Evolutionary conservation across 495 filamentous ascomycete genomes (phyloP).

Genomic region (Hypoxylon perforatum): DNA sequence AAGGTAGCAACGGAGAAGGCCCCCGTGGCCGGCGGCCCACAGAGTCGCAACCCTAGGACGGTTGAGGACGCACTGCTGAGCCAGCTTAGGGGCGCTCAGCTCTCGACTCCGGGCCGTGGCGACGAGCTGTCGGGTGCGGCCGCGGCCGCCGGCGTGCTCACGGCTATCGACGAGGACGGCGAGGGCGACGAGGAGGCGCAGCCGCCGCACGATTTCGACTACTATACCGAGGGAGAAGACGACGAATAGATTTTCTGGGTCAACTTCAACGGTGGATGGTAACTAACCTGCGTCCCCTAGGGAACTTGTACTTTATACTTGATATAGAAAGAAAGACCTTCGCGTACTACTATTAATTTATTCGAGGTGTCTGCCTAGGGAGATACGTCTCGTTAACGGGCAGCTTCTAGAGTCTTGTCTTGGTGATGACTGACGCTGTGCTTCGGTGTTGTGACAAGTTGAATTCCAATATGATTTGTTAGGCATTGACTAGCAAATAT

Average conservation of each 20-base stretch:
- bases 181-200: constrained; percentile 86
- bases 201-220: constrained; percentile 84
- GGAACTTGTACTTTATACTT: constrained; percentile 25
- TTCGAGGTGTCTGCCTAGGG: too few relatives aligned
- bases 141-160: constrained; percentile 82
- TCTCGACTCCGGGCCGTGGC: constrained; percentile 41
- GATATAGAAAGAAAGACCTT: constrained; percentile 26
- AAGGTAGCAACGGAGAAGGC: constrained; percentile 77
- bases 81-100: constrained; percentile 36
- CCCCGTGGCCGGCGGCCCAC: constrained; percentile 52
- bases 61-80: constrained; percentile 45
- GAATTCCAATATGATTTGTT: too few relatives aligned
- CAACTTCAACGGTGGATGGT: not conserved
- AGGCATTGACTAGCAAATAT: too few relatives aligned
- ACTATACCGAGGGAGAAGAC: constrained; percentile 79
- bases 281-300: not conserved
- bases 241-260: constrained; percentile 55
- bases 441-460: too few relatives aligned
- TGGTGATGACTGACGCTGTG: too few relatives aligned
- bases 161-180: constrained; percentile 85
- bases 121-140: constrained; percentile 66
- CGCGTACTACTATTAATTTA: constrained; percentile 9
- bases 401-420: too few relatives aligned
- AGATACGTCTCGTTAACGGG: too few relatives aligned
- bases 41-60: constrained; percentile 36